Base-by-base conservation (phyloP, 2,329 filamentous ascomycete species). In the Ambrosiella xylebori region DNA sequence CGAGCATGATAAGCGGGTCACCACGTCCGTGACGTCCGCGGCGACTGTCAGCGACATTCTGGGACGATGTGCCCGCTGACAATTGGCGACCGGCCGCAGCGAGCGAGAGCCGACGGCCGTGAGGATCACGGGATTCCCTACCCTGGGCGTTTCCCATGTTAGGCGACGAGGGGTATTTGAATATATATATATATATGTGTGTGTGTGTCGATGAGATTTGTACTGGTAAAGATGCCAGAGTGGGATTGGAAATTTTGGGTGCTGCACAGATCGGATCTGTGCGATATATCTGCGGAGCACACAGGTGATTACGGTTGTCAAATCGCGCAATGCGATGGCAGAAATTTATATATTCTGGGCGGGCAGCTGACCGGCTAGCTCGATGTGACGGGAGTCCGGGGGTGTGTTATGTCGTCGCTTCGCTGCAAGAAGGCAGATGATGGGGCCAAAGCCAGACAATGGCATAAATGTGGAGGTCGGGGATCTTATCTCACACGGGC, bases 71-170 rank as follows among this genome's bases (percentile, higher is more conserved):
- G 73, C 36, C 66, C 61, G 54, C 67, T 67, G 27, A 44, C 17
- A 13, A 13, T 12, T 38, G 36, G 52, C 52, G 44, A n/a, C 51
- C 49, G 9, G 35, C 40, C 35, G 56, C 36, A 38, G 47, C 49
- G 44, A 59, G 15, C 15, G 56, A 45, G 38, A 41, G n/a, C 15
- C 52, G 41, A 54, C 35, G 53, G 39, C 60, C 40, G 47, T 55
- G 45, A 41, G 54, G 61, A 57, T 64, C 62, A 54, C 70, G 71
- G 45, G 70, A 68, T 62, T 72, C 71, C 61, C 70, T 73, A 35
- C 70, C 68, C 60, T 64, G 72, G 36, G 67, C 66, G 59, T 72
- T 72, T 51, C 71, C 71, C 71, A 72, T 72, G 9, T 40, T 49
- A 15, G 19, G 7, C 19, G n/a, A 41, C 11, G n/a, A 15, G 19